These are phyloP conservation scores for Juncus effusus DNA, from an alignment of 176 grass and related monocot genomes.

Conservation along the genomic window DNA sequence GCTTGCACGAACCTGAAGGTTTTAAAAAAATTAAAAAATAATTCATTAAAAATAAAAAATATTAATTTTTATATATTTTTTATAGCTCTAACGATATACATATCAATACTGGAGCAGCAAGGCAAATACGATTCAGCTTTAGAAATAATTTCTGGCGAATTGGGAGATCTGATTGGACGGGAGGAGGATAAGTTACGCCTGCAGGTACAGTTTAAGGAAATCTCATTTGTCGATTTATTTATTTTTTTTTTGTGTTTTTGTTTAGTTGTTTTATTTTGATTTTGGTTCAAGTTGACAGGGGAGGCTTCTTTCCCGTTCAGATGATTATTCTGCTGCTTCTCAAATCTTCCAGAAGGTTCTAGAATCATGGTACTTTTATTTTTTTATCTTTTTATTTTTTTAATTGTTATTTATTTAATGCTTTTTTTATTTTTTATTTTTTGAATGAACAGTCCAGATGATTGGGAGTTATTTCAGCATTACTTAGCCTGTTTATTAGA, in stretches of 20 bases:
- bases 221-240: conserved; percentile 4
- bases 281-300: conserved; percentile 95
- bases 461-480: conserved; percentile 93
- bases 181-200: conserved; percentile 83
- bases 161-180: conserved; percentile 85
- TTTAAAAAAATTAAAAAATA: conserved; percentile 27
- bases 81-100: conserved; percentile 70
- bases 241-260: conserved; percentile 23
- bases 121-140: conserved; percentile 75
- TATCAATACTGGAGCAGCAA: conserved; percentile 97
- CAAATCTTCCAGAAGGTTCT: conserved; percentile 81
- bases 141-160: conserved; percentile 85
- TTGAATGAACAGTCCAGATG: conserved; percentile 90
- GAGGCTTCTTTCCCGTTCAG: conserved; percentile 71
- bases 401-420: conserved; percentile 20
- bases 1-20: conserved; percentile 95
- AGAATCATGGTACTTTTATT: conserved; percentile 62
- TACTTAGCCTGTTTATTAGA: conserved; percentile 97
- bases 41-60: not conserved
- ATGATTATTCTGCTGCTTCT: conserved; percentile 57
- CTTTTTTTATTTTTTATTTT: conserved; percentile 32
- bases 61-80: conserved; percentile 3
- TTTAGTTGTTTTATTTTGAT: conserved; percentile 52
- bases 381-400: conserved; percentile 6
- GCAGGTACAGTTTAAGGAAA: conserved; percentile 48